Base-by-base conservation (phyloP, 257 asterid species). In the Salvia miltiorrhiza region DNA sequence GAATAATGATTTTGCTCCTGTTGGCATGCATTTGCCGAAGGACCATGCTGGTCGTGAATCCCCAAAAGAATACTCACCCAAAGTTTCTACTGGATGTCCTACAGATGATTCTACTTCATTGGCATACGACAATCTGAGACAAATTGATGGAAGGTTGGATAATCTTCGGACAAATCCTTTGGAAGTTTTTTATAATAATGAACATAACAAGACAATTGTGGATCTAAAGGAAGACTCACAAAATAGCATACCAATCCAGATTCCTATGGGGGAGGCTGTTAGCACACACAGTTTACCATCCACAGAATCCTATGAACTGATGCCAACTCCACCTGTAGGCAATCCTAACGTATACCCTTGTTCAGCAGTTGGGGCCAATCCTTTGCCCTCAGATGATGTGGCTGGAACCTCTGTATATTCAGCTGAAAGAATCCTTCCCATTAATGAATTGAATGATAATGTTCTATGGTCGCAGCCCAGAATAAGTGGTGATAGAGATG, bases 131-230 rank as follows among this genome's bases (percentile, higher is more conserved):
- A 80, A 86, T 65, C 77, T 84, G 63, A 79, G 83, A 61, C 93
- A 84, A 79, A 84, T 84, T 32, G 96, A 86, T 58, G 85, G 78
- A 68, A 79, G 88, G 78, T 76, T 93, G 83, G 93, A 80, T 73
- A 86, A 87, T 83, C 90, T 88, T 74, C 72, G 72, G 72, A 37
- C 86, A 53, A 63, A 77, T 58, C 89, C 96, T 35, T 64, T 87
- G 66, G 97, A 88, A 73, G 74, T 79, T 35, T 33, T 78, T 26
- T 55, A 73, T 26, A 58, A 7, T 50, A 79, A 71, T 16, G 93
- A 79, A 73, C 85, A 56, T 65, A 72, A 67, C 53, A 82, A 76
- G 70, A 45, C 76, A 9, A 50, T 77, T 50, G 72, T 33, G 23
- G 87, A 84, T 71, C 63, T 71, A 73, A 77, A 65, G 73, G 86